Evolutionary conservation across 441 rosid species (phyloP), one percentile per base, ranked within the genome.

Genomic region (Isatis lusitanica): DNA sequence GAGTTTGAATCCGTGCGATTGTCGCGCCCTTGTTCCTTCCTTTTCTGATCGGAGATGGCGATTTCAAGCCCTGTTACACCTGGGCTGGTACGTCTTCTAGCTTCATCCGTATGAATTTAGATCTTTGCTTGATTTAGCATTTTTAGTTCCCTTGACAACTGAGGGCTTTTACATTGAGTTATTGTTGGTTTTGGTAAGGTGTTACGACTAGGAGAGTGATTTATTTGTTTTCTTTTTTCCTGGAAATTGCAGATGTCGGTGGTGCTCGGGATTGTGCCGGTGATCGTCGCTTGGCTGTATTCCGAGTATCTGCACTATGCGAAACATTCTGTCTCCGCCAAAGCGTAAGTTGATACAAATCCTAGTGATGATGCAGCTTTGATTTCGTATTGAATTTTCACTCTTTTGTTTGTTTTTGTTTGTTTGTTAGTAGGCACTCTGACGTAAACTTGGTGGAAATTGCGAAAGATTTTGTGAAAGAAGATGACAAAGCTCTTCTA

Each of bases 1-100:
- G 12, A 75, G 67, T 63, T 55, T 63, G 53, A 62, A 66, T 69
- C 75, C 30, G 60, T 51, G 7, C 42, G 51, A 33, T 42, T 35
- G 4, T 74, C 5, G 30, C 18, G 62, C 4, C 28, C 30, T 66
- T 58, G 61, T 15, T 59, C 44, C 62, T 26, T 66, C 2, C 4
- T 40, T 35, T 42, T 67, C 55, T 51, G 18, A 24, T 31, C 55
- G 44, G 58, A 18, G 73, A 94, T 92, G 99, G 62, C 60, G 85
- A 84, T 89, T 81, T 57, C 77, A 69, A 75, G 84, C 77, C 86
- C 92, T 51, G 57, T 92, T 51, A 84, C 94, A 66, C 92, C 97
- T 59, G 91, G 88, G 52, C 99, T 92, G 85, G 99, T 94, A 66
- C 76, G 84, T 83, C 11, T 26, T 38, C 60, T 16, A 31, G 31